phyloP scores from a whole-genome alignment of 1,284 basidiomycete species.

The Flammula alnicola region DNA sequence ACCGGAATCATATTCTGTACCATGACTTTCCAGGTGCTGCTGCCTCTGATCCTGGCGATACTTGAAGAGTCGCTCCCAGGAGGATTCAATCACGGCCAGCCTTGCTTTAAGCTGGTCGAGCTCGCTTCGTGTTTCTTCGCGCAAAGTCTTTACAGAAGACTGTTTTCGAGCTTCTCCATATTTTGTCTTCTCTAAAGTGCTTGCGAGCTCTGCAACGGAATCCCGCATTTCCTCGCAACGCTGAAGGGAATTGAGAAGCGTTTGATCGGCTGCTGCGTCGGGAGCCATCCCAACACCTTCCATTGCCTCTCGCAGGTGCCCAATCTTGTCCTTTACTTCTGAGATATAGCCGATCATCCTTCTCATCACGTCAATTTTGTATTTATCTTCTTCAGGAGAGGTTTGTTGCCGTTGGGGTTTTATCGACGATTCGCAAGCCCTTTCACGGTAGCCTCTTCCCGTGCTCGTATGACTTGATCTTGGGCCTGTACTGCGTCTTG shows the following conservation, averaged over 20 bases:
- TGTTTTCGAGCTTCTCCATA: neutral
- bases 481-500: too few species aligned
- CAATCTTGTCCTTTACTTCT: neutral
- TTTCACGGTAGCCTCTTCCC: too few species aligned
- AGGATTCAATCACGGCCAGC: neutral
- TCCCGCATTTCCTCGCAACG: neutral
- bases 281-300: neutral
- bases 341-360: neutral
- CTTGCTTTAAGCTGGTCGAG: neutral
- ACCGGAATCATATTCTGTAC: conserved; percentile 2
- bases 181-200: neutral
- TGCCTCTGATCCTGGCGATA: neutral
- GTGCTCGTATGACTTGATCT: too few species aligned
- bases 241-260: conserved; percentile 20
- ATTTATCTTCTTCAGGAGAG: too few species aligned
- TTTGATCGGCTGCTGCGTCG: neutral
- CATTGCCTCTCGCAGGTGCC: neutral
- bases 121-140: neutral
- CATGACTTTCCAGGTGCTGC: too few species aligned
- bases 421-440: too few species aligned
- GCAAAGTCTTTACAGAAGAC: neutral
- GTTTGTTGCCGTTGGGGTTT: too few species aligned
- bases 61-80: neutral
- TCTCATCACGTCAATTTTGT: neutral
- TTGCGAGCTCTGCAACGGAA: neutral